Evolutionary conservation across 495 filamentous ascomycete genomes (phyloP).

Genomic region (Pyrenopolyporus hunteri): DNA sequence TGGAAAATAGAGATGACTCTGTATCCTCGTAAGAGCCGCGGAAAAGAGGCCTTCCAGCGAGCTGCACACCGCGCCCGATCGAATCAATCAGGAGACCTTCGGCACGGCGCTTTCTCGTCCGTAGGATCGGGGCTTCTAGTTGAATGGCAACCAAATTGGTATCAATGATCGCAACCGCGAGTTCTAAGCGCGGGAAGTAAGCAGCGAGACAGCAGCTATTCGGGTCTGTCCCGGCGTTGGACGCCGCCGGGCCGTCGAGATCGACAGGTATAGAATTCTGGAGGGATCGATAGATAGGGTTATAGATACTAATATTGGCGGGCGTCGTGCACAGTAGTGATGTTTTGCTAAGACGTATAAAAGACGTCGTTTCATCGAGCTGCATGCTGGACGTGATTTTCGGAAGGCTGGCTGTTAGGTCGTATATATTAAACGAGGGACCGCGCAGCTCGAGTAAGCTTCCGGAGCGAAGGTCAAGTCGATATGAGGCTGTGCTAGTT

Average conservation of each 20-base stretch:
- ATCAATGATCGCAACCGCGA: slow-evolving; percentile 64
- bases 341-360: slow-evolving; percentile 58
- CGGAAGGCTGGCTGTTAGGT: slow-evolving; percentile 57
- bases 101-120: slow-evolving; percentile 64
- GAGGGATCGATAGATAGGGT: slow-evolving; percentile 69
- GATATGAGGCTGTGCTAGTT: slow-evolving; percentile 42
- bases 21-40: slow-evolving; percentile 16
- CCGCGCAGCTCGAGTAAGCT: slow-evolving; percentile 57
- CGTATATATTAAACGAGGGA: slow-evolving; percentile 55
- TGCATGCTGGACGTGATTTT: slow-evolving; percentile 48
- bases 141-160: slow-evolving; percentile 66
- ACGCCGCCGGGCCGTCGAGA: slow-evolving; percentile 13
- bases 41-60: slow-evolving; percentile 28
- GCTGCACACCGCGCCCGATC: slow-evolving; percentile 62
- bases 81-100: slow-evolving; percentile 74
- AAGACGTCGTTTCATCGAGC: slow-evolving; percentile 50
- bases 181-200: slow-evolving; percentile 68
- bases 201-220: slow-evolving; percentile 55
- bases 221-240: slow-evolving; percentile 29
- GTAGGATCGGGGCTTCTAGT: slow-evolving; percentile 63
- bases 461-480: slow-evolving; percentile 62
- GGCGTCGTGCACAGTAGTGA: slow-evolving; percentile 54
- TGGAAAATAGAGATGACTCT: slow-evolving; percentile 44
- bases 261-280: slow-evolving; percentile 60
- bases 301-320: slow-evolving; percentile 60